Evolutionary conservation across 2,329 filamentous ascomycete genomes (phyloP).

Genomic region (Ascocoryne sarcoides): DNA sequence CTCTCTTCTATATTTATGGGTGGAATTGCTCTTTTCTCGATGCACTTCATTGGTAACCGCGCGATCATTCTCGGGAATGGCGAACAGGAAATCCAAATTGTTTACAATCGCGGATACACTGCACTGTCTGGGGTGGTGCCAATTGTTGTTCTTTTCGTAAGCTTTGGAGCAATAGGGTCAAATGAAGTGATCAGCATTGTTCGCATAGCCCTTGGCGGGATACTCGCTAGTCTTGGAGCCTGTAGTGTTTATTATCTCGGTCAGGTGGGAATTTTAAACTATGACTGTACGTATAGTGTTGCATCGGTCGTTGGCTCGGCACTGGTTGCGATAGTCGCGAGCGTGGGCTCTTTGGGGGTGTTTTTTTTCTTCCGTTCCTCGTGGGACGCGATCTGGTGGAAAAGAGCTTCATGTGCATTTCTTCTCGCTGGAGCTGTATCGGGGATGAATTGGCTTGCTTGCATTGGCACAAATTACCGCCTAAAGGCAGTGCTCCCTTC

Average conservation of each 20-base stretch:
- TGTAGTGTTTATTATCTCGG: conserved; percentile 84
- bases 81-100: conserved; percentile 54
- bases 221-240: conserved; percentile 64
- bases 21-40: conserved; percentile 65
- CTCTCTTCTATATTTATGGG: conserved; percentile 64
- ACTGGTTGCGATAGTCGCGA: conserved; percentile 64
- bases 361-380: conserved; percentile 71
- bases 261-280: conserved; percentile 76
- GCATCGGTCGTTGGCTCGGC: conserved; percentile 53
- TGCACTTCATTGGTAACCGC: conserved; percentile 77
- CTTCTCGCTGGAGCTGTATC: conserved; percentile 67
- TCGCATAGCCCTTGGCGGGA: conserved; percentile 53
- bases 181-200: conserved; percentile 48
- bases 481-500: conserved; percentile 38
- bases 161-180: conserved; percentile 61
- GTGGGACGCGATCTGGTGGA: conserved; percentile 76
- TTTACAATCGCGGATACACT: conserved; percentile 65
- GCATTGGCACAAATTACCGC: conserved; percentile 60
- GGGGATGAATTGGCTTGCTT: conserved; percentile 81
- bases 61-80: conserved; percentile 64
- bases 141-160: conserved; percentile 61
- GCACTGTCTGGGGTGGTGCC: conserved; percentile 73
- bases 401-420: conserved; percentile 55
- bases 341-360: conserved; percentile 58
- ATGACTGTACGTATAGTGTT: conserved; percentile 54